Evolutionary conservation across 2,329 filamentous ascomycete species (phyloP), one percentile per base, ranked within the genome.

Genomic region (Pseudohalonectria lignicola): DNA sequence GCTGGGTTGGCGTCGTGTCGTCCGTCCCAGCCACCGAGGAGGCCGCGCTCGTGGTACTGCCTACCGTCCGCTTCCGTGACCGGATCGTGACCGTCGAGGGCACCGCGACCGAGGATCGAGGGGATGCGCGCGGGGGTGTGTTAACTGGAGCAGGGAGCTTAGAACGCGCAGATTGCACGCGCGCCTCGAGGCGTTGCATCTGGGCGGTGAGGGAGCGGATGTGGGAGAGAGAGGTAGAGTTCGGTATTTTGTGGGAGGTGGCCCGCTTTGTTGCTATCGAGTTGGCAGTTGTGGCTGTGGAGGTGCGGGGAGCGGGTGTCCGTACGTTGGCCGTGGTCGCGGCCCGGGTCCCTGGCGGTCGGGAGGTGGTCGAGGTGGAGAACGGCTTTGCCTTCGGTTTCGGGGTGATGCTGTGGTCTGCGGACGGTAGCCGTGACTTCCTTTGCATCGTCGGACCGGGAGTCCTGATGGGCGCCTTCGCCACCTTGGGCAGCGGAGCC

Each of bases 121-220:
- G 86, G n/a, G 87, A 94, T 4, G 74, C 72, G 34, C 81, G 78
- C 15, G 88, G 86, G 4, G 88, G 87, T 1, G 83, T 92, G 39
- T 68, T 71, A 7, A 76, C 71, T 3, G 88, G 86, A 2, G 82
- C 86, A 3, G 92, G 92, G 16, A 98, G 74, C 60, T 92, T 94
- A 29, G 90, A 95, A 48, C 87, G 79, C 15, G 82, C 92, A 18
- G 82, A 86, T 43, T 96, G 87, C 9, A 98, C 90, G 32, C 92
- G 77, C 45, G 92, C 86, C 58, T 96, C 92, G 43, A 98, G 79
- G 48, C 86, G 85, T 60, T 95, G 86, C 87, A 96, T 95, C 62
- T 96, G 92, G 20, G 86, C 88, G 41, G 93, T 94, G 46, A 98
- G 78, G 21, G 82, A 83, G 46, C 90, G 86, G 52, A 98, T 94